Percentiles rank a stretch among this genome's conserved stretches.
Evolutionary conservation across 495 filamentous ascomycete genomes (phyloP).

Genomic region (Echria macrotheca): DNA sequence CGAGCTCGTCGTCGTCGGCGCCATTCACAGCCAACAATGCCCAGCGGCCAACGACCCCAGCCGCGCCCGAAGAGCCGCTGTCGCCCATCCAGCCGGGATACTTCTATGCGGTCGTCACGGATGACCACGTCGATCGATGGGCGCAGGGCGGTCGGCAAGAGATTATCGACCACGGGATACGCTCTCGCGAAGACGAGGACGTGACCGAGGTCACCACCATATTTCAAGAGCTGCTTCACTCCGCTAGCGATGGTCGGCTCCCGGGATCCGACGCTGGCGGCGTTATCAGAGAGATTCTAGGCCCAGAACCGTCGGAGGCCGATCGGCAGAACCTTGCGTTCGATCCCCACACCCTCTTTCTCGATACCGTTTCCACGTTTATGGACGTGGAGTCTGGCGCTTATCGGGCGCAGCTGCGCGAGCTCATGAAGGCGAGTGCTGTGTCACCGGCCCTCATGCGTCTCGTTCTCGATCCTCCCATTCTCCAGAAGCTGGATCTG

Average conservation of each 20-base stretch:
- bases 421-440: conserved; percentile 62
- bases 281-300: conserved; percentile 69
- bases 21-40: conserved; percentile 15
- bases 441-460: conserved; percentile 70
- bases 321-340: conserved; percentile 41
- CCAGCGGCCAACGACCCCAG: conserved; percentile 11
- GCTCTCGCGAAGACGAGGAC: conserved; percentile 61
- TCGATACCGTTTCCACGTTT: conserved; percentile 74
- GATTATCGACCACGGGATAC: conserved; percentile 44
- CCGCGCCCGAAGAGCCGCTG: conserved; percentile 10
- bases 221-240: conserved; percentile 78
- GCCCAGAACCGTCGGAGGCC: conserved; percentile 42
- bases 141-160: conserved; percentile 44
- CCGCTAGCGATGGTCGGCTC: conserved; percentile 63
- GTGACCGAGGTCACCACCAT: conserved; percentile 58
- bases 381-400: conserved; percentile 57
- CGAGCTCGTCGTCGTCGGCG: conserved; percentile 39
- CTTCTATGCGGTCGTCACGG: conserved; percentile 45
- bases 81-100: conserved; percentile 34
- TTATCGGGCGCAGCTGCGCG: conserved; percentile 37
- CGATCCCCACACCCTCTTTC: conserved; percentile 65
- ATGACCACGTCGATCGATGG: conserved; percentile 43
- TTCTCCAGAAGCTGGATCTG: conserved; percentile 69
- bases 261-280: conserved; percentile 62
- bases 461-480: conserved; percentile 69